Evolutionary conservation across 345 rosid genomes (phyloP).

Genomic region (Eucalyptus caleyi): DNA sequence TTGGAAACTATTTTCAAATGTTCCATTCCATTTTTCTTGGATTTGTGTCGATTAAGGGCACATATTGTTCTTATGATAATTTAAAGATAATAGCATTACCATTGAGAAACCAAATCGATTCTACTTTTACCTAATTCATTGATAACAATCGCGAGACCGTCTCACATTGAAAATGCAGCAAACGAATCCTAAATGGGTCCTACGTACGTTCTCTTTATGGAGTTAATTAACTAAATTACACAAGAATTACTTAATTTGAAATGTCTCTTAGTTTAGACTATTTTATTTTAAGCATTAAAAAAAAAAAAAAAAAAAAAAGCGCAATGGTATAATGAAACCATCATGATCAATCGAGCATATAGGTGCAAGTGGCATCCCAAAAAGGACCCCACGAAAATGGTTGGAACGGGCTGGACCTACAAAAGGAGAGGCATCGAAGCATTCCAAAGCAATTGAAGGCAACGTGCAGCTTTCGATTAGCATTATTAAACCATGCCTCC

Average conservation of each 20-base stretch:
- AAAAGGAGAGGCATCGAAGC: neutral
- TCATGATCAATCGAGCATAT: neutral
- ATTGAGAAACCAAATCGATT: neutral
- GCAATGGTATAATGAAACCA: neutral
- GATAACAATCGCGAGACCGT: accelerated
- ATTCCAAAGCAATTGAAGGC: neutral
- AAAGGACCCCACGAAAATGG: neutral
- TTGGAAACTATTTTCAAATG: neutral
- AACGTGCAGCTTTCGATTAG: neutral
- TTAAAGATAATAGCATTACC: neutral
- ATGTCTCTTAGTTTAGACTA: neutral
- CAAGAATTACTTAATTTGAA: neutral
- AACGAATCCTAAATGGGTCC: neutral
- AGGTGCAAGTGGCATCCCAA: neutral
- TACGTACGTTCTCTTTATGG: no score
- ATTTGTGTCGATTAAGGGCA: accelerated
- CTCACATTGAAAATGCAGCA: neutral
- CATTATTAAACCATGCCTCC: neutral
- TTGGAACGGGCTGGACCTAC: neutral
- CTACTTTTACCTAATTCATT: neutral
- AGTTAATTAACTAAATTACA: neutral
- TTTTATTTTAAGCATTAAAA: neutral
- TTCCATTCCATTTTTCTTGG: neutral
- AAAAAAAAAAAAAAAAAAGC: neutral
- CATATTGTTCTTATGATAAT: neutral